Percentiles rank a stretch among this genome's conserved stretches.
Conservation (phyloP, 2,329 filamentous ascomycete species). For the Hymenoscyphus occultus region DNA sequence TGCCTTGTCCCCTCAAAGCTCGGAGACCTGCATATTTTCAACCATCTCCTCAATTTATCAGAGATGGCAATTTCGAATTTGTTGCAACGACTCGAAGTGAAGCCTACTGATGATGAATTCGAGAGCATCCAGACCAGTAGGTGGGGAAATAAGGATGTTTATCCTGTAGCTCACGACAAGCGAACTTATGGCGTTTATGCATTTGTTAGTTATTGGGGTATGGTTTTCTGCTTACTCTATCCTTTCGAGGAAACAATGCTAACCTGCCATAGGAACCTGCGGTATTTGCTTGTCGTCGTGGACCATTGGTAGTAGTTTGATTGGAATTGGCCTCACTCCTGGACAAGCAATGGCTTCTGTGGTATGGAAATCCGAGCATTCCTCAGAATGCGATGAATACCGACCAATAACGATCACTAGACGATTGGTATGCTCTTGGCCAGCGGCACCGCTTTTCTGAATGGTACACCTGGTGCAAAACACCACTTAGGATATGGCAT, state of each 20-base stretch:
- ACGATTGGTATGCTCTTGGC: constrained; percentile 4
- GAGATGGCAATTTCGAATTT: constrained; percentile 10
- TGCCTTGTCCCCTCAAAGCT: background rate
- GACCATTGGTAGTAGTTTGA: constrained; percentile 25
- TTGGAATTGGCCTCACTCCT: constrained; percentile 27
- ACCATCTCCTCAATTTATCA: background rate
- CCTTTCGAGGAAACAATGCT: background rate
- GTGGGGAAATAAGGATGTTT: constrained; percentile 29
- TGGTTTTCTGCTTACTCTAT: background rate
- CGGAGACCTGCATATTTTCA: background rate
- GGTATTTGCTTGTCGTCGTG: constrained; percentile 17
- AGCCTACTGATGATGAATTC: constrained; percentile 17
- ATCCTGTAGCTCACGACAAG: constrained; percentile 21
- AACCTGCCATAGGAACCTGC: constrained; percentile 12
- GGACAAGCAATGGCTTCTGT: constrained; percentile 26
- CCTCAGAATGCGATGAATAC: background rate
- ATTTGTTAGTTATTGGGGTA: constrained; percentile 23
- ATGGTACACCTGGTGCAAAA: constrained; percentile 15
- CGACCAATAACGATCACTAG: background rate
- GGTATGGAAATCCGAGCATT: background rate
- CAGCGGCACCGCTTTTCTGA: constrained; percentile 12
- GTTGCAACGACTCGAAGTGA: constrained; percentile 14
- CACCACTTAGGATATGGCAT: constrained; percentile 19
- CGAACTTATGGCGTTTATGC: constrained; percentile 20
- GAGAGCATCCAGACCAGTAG: constrained; percentile 15